Conservation (phyloP, 106 monocot species). For the Narthecium ossifragum region DNA sequence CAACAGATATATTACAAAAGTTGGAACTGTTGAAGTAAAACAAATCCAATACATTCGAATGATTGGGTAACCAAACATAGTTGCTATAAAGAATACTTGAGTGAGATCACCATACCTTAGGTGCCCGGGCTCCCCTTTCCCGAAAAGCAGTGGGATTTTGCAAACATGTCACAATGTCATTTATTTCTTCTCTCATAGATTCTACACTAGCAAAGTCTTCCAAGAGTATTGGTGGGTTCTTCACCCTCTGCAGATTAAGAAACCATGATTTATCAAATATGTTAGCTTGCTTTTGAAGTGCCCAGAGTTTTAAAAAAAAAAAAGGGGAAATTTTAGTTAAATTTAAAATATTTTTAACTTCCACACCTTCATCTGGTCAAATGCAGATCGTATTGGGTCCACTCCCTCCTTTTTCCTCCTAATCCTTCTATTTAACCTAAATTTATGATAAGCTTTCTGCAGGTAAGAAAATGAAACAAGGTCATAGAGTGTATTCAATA, state of each 20-base stretch:
- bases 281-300: no score
- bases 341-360: conserved; percentile 1
- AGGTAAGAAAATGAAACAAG: no score
- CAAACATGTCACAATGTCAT: conserved; percentile 79
- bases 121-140: conserved; percentile 86
- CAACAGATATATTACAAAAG: no score
- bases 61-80: background rate
- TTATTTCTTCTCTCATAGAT: conserved; percentile 89
- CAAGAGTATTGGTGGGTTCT: conserved; percentile 79
- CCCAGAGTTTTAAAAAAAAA: background rate
- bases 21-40: no score
- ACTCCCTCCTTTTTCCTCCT: conserved; percentile 56
- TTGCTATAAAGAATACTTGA: background rate
- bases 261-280: background rate
- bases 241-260: conserved; percentile 58
- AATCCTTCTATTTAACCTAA: conserved; percentile 37
- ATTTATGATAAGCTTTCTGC: conserved; percentile 57
- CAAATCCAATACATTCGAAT: background rate
- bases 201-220: conserved; percentile 76
- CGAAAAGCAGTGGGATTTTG: conserved; percentile 74
- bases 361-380: conserved; percentile 88
- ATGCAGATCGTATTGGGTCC: conserved; percentile 83
- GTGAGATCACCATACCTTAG: conserved; percentile 37
- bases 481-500: no score
- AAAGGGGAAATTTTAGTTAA: background rate